Base-by-base conservation (phyloP, 106 monocot species). In the Iris macrosiphon region DNA sequence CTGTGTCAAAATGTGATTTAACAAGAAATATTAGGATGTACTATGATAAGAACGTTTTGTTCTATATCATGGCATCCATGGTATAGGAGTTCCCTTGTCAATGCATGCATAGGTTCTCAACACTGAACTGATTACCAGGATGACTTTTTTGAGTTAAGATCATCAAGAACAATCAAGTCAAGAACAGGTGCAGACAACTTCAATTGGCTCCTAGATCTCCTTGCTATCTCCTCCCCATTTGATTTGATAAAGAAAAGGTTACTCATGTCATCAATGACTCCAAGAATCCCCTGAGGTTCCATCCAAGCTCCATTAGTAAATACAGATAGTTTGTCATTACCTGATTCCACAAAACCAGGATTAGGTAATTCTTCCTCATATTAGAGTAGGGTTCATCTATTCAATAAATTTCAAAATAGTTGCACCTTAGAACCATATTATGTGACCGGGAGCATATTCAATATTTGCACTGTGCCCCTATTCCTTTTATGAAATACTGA, bases 271-370 rank as follows among this genome's bases (percentile, higher is more conserved):
- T 85, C 82, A 64, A 82, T 59, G 34, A 85, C 60, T 15, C 78
- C 88, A 74, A 95, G 81, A 65, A 95, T 65, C 32, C 82, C 89
- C 28, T 68, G 64, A 76, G 75, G 54, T 73, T 89, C 94, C 55
- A 71, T 56, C 94, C 94, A 95, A 73, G 75, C 66, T 46, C 94
- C 94, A 76, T 39, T 47, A 27, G 62, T 63, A 56, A 89, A 95
- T 69, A 45, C 52, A 45, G 68, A 62, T 32, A 20, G 27, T 33
- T 39, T 69, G 49, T 85, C 89, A 64, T 65, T 68, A 66, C 81
- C 89, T 84, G 80, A 69, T 59, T 31, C 30, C 47, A 68, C 15
- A 55, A 74, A 13, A 60, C 38, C 69, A 52, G 2, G 31, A 52
- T 52, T 32, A 60, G 50, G 31, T 2, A 42, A 33, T 32, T 29